Conservation (phyloP, 331 rosid species). For the Erythrophleum ivorense region DNA sequence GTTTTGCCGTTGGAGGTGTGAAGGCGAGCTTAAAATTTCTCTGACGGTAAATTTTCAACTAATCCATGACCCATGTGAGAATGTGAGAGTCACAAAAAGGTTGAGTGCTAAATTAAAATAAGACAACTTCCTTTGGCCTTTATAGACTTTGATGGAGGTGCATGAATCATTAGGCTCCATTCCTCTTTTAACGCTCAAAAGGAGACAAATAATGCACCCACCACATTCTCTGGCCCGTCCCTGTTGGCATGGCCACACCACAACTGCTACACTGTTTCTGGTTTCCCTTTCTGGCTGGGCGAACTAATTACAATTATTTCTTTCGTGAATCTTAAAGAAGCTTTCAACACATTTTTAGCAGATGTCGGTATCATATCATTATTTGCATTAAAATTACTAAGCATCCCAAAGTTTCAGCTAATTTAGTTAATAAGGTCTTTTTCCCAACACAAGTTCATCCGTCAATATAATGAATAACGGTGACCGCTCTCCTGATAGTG, state of each 20-base stretch:
- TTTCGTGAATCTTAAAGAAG: background rate
- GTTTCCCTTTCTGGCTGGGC: background rate
- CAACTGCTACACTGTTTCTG: background rate
- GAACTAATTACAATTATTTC: background rate
- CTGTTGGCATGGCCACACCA: background rate
- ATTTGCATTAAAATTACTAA: background rate
- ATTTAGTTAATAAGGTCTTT: background rate
- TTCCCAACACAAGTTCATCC: background rate
- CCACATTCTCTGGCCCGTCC: background rate
- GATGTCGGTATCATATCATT: background rate
- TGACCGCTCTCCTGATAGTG: background rate
- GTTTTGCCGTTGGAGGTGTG: too few species aligned
- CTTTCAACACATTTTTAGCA: too few species aligned
- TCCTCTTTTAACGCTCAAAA: background rate
- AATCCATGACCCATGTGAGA: background rate
- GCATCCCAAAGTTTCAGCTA: background rate
- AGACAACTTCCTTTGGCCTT: background rate
- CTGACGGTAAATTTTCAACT: background rate
- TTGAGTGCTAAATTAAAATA: background rate
- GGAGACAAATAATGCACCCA: conserved; percentile 23
- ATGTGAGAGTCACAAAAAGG: background rate
- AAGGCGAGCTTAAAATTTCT: too few species aligned
- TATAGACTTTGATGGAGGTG: background rate
- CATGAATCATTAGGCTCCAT: background rate
- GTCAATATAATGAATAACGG: background rate